Base-by-base conservation (phyloP, 2,329 filamentous ascomycete genomes). In the Endocalyx cinctus region DNA sequence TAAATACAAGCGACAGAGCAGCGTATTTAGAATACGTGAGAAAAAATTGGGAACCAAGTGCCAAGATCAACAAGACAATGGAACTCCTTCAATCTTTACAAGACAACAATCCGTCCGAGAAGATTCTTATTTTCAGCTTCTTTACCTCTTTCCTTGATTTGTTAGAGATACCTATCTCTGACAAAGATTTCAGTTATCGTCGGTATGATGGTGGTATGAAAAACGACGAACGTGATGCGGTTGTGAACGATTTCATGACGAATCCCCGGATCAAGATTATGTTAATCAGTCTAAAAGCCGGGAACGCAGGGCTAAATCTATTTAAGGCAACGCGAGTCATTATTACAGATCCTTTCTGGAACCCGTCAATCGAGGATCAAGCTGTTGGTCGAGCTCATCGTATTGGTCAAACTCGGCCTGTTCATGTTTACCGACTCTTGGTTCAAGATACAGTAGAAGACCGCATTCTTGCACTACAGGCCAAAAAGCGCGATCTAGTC, bases 311-410 rank as follows among this genome's bases (percentile, higher is more conserved):
- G 2, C 73, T 96, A 28, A 96, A 96, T 52, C 71, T 96, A 15
- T 86, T 84, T 25, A 77, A 79, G 13, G 89, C 88, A 1, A 87
- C 81, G 2, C 82, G 87, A 43, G 86, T 95, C 46, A 87, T 96
- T 57, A 84, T 95, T 43, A 79, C 94, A 53, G 88, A 95, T 54
- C 88, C 88, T 0, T 94, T 94, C 64, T 95, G 87, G 87, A 96
- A 95, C 43, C 89, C 88, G 0, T 94, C 84, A 54, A 84, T 94
- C 30, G 89, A 95, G 62, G 87, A 88, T 60, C 89, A 96, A 61
- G 89, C 89, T 4, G 82, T 95, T 31, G 89, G 94, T 56, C 83
- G 89, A 15, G 86, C 88, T 3, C 84, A 95, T 59, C 83, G 89
- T 8, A 89, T 95, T 46, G 88, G 88, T 1, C 89, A 96, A 62